A percentile compares a stretch with the other conserved stretches of the same genome.
Conservation (phyloP, 2,329 filamentous ascomycete species). For the Hyphodiscus sp. region DNA sequence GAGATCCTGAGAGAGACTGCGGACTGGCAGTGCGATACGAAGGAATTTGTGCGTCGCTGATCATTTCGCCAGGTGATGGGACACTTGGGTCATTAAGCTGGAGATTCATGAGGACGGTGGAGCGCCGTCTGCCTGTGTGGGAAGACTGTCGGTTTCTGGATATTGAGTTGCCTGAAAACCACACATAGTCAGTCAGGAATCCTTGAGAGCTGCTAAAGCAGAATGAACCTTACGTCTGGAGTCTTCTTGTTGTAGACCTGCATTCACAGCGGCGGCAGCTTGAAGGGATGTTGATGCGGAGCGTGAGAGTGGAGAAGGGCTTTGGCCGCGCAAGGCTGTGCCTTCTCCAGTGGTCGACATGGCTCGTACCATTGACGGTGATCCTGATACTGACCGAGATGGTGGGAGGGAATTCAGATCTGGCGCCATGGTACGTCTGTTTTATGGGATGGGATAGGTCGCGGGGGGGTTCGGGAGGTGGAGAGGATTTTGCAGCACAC, state of each 20-base stretch:
- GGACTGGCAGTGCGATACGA: constrained; percentile 36
- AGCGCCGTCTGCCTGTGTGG: constrained; percentile 53
- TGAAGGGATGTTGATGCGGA: constrained; percentile 66
- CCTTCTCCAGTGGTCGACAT: constrained; percentile 20
- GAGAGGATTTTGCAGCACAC: neutral
- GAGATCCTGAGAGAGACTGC: constrained; percentile 42
- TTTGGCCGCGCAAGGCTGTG: constrained; percentile 35
- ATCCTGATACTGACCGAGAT: constrained; percentile 33
- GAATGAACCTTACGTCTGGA: constrained; percentile 42
- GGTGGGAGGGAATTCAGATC: constrained; percentile 55
- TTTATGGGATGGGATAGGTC: constrained; percentile 5
- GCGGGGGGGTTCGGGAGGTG: neutral
- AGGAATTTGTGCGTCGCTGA: constrained; percentile 38
- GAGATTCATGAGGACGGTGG: constrained; percentile 65
- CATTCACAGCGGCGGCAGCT: constrained; percentile 71
- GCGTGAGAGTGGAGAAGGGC: constrained; percentile 55
- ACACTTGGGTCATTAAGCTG: constrained; percentile 65
- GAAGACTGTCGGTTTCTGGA: constrained; percentile 40
- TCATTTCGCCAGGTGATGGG: constrained; percentile 64
- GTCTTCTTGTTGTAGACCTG: constrained; percentile 62
- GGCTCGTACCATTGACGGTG: neutral
- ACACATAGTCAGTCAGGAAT: constrained; percentile 12
- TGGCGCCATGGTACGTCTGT: constrained; percentile 30
- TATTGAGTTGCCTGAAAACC: constrained; percentile 45
- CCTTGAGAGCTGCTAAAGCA: neutral